A percentile compares a stretch with the other conserved stretches of the same genome.
These are phyloP conservation scores for Alnus glutinosa DNA, from an alignment of 306 rosid species.

Conservation along the genomic window DNA sequence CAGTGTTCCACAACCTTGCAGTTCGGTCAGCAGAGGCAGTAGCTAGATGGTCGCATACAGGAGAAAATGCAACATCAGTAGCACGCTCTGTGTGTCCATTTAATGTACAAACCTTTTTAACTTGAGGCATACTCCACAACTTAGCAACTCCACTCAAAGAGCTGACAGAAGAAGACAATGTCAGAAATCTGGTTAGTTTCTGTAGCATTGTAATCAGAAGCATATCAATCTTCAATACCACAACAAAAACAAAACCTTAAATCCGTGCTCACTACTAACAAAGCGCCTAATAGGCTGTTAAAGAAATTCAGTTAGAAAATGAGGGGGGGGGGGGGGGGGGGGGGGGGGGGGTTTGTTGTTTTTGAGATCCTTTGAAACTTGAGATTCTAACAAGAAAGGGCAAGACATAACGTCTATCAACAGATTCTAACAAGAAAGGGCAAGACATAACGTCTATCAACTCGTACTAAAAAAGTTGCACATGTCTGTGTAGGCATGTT, in stretches of 20 bases:
- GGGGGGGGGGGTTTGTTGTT: not conserved
- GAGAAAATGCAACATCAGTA: conserved; percentile 83
- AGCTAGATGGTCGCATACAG: conserved; percentile 65
- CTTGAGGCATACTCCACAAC: conserved; percentile 92
- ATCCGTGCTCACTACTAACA: not conserved
- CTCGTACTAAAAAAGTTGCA: not conserved
- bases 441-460: not conserved
- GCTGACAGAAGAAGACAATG: conserved; percentile 1
- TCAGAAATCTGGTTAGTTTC: conserved; percentile 2
- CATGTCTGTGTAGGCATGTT: too few species aligned
- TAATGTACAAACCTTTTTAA: conserved; percentile 55
- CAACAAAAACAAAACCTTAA: not conserved
- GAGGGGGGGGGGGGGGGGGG: not conserved
- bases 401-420: not conserved
- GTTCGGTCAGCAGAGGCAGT: conserved; percentile 95
- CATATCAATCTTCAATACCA: not conserved
- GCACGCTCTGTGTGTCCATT: conserved; percentile 91
- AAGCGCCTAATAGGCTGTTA: not conserved
- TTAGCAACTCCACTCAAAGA: conserved; percentile 77
- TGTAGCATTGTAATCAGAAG: not conserved
- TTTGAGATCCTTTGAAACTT: not conserved
- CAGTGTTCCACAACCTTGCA: conserved; percentile 84
- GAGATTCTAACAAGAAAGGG: not conserved
- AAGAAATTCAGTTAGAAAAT: not conserved
- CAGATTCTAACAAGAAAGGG: not conserved